phyloP scores from a whole-genome alignment of 1,284 basidiomycete species.

The Phellopilus nigrolimitatus region DNA sequence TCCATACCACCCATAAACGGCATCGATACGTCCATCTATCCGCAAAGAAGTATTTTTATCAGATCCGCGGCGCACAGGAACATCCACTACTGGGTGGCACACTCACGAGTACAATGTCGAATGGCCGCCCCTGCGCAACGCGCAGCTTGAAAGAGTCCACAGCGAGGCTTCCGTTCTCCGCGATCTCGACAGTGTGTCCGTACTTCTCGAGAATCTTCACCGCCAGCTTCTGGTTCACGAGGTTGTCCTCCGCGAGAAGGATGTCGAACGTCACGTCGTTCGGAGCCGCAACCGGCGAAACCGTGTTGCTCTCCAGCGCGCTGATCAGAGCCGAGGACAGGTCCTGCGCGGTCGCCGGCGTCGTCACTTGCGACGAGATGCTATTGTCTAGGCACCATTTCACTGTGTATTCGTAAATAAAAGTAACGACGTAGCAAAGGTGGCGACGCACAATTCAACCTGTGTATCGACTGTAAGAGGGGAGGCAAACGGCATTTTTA shows the following conservation, averaged over 20 bases:
- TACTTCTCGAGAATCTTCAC: conserved; percentile 97
- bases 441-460: conserved; percentile 59
- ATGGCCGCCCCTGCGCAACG: conserved; percentile 66
- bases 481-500: background rate
- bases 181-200: conserved; percentile 94
- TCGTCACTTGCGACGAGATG: conserved; percentile 87
- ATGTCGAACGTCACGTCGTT: conserved; percentile 90
- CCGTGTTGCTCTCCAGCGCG: conserved; percentile 90
- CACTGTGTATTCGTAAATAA: conserved; percentile 39
- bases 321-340: conserved; percentile 90
- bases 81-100: background rate
- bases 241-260: conserved; percentile 95
- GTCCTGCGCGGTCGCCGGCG: conserved; percentile 86
- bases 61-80: background rate
- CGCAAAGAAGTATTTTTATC: background rate
- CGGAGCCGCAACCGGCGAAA: conserved; percentile 72
- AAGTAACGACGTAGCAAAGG: conserved; percentile 14
- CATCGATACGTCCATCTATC: conserved; percentile 97
- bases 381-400: conserved; percentile 92
- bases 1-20: conserved; percentile 96
- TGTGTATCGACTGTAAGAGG: conserved; percentile 46
- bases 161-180: conserved; percentile 93
- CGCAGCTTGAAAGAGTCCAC: conserved; percentile 85
- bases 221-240: conserved; percentile 96
- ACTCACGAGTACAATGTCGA: conserved; percentile 82